Percentiles rank a stretch among this genome's conserved stretches.
Conservation (phyloP, 371 early-diverging fungal species). For the Mucor irregularis region DNA sequence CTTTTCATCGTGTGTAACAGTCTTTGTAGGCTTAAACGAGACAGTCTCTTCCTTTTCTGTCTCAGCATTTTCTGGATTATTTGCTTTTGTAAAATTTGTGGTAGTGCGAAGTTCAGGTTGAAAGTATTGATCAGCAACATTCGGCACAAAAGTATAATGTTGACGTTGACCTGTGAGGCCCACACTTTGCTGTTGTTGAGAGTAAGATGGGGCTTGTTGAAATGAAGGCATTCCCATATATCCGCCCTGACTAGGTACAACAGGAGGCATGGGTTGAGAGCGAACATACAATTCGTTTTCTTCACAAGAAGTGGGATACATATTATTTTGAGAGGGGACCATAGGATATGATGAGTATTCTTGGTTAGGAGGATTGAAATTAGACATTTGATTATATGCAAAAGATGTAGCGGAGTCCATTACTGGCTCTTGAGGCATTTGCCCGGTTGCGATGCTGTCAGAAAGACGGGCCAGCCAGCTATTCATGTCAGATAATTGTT, state of each 20-base stretch:
- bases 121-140: slow-evolving; percentile 23
- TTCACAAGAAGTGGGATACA: slow-evolving; percentile 8
- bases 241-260: slow-evolving; percentile 13
- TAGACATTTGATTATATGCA: slow-evolving; percentile 10
- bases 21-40: slow-evolving; percentile 26
- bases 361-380: slow-evolving; percentile 1
- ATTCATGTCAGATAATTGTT: slow-evolving; percentile 25
- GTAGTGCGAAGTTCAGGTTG: slow-evolving; percentile 36
- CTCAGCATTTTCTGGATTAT: slow-evolving; percentile 7
- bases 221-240: background rate
- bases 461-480: slow-evolving; percentile 25
- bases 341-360: slow-evolving; percentile 6
- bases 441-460: slow-evolving; percentile 14
- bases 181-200: slow-evolving; percentile 1
- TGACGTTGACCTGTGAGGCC: slow-evolving; percentile 31
- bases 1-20: slow-evolving; percentile 29
- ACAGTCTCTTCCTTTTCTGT: slow-evolving; percentile 19
- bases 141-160: slow-evolving; percentile 36
- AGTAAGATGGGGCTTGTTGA: background rate
- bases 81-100: slow-evolving; percentile 36
- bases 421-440: slow-evolving; percentile 5
- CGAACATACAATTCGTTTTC: slow-evolving; percentile 28
- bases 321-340: slow-evolving; percentile 16
- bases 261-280: slow-evolving; percentile 19
- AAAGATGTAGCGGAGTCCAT: slow-evolving; percentile 11